Percentiles rank a stretch among this genome's conserved stretches.
These are phyloP conservation scores for Funneliformis geosporum DNA, from an alignment of 192 early-diverging fungal genomes.

Conservation along the genomic window DNA sequence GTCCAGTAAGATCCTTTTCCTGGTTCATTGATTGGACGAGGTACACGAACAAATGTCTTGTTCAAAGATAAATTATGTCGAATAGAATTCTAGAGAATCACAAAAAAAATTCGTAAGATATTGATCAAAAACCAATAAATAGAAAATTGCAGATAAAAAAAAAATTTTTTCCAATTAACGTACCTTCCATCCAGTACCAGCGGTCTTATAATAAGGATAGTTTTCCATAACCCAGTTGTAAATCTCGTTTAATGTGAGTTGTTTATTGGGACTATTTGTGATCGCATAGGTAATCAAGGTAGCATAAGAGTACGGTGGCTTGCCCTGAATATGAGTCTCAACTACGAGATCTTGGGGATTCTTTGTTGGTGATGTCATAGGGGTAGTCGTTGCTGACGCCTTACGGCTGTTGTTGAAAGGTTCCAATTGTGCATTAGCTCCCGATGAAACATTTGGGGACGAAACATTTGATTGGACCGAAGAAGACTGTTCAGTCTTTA, in stretches of 20 bases:
- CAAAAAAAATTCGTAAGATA: not conserved
- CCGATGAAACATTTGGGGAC: constrained; percentile 17
- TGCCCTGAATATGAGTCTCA: constrained; percentile 38
- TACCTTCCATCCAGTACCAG: constrained; percentile 68
- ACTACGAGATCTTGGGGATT: constrained; percentile 33
- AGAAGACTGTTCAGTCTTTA: constrained; percentile 4
- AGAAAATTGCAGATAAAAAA: too few species aligned
- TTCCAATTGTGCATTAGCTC: not conserved
- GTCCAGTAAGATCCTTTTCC: constrained; percentile 89
- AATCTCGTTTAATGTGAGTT: constrained; percentile 83
- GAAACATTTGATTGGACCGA: not conserved
- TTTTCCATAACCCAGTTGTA: constrained; percentile 78
- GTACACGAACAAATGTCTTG: constrained; percentile 76
- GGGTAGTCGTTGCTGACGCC: not conserved
- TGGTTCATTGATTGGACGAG: constrained; percentile 77
- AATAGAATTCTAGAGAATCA: constrained; percentile 71
- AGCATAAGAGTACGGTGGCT: constrained; percentile 85
- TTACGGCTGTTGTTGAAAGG: not conserved
- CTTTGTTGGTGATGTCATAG: constrained; percentile 24
- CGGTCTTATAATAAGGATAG: constrained; percentile 79
- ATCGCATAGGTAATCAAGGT: constrained; percentile 84
- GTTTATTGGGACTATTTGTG: constrained; percentile 58
- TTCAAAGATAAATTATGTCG: constrained; percentile 84
- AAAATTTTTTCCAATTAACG: too few species aligned
- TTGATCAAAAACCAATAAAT: not conserved